Conservation (phyloP, 805 yeast species). For the Saturnispora saitoi region DNA sequence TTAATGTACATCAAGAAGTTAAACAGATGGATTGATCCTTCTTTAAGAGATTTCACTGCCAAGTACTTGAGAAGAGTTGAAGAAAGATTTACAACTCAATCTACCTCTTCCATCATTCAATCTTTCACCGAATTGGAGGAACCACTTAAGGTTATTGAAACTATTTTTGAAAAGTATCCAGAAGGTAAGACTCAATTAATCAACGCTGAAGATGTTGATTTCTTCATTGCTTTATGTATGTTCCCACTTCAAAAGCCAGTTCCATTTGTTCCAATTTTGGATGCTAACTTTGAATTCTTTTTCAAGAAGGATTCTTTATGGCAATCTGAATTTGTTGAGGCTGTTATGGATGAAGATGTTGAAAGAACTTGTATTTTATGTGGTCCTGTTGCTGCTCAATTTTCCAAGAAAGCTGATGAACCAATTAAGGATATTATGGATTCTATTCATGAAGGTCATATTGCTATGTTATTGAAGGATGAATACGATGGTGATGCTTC, state of each 20-base stretch:
- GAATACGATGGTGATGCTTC: constrained; percentile 63
- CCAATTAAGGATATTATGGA: constrained; percentile 90
- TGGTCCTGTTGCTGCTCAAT: constrained; percentile 98
- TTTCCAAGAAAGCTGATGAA: constrained; percentile 77
- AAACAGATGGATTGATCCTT: constrained; percentile 76
- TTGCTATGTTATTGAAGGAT: constrained; percentile 56
- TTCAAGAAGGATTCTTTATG: constrained; percentile 98
- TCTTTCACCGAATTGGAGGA: constrained; percentile 56
- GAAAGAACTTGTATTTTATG: constrained; percentile 98
- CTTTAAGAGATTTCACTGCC: constrained; percentile 82
- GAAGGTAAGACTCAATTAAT: constrained; percentile 72
- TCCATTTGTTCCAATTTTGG: constrained; percentile 93
- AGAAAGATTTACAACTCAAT: constrained; percentile 73
- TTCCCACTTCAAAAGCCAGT: constrained; percentile 92
- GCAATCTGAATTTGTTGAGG: constrained; percentile 97
- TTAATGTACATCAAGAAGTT: constrained; percentile 77
- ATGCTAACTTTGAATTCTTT: constrained; percentile 88
- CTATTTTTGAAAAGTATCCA: constrained; percentile 62
- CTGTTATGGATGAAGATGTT: constrained; percentile 93
- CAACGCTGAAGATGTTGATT: constrained; percentile 93
- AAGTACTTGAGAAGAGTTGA: constrained; percentile 87
- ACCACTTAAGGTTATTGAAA: constrained; percentile 54
- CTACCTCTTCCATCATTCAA: constrained; percentile 64
- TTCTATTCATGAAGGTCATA: constrained; percentile 83
- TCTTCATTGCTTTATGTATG: constrained; percentile 74